Conservation (phyloP, 2,329 filamentous ascomycete species). For the Chaetomium sp. region DNA sequence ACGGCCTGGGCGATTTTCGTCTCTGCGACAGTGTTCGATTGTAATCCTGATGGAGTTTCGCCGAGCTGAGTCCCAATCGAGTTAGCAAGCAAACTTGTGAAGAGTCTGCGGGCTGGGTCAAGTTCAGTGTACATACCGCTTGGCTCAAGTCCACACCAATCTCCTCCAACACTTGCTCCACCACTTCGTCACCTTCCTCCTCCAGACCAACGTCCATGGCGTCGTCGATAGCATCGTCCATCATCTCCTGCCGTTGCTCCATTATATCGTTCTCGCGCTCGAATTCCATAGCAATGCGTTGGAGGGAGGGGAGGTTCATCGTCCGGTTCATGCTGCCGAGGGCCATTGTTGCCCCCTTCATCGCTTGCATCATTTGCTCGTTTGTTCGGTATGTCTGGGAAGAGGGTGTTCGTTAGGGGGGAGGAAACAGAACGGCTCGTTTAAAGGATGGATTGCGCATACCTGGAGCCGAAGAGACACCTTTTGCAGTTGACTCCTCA, state of each 20-base stretch:
- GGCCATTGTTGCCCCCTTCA: slow-evolving; percentile 94
- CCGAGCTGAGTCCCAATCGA: slow-evolving; percentile 57
- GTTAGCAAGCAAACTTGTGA: slow-evolving; percentile 23
- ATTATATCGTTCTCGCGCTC: slow-evolving; percentile 98
- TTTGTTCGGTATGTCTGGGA: slow-evolving; percentile 88
- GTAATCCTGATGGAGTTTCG: slow-evolving; percentile 80
- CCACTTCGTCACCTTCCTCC: slow-evolving; percentile 93
- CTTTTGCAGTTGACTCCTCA: slow-evolving; percentile 94
- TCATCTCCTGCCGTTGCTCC: slow-evolving; percentile 98
- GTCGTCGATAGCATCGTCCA: slow-evolving; percentile 98
- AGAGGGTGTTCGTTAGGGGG: neutral
- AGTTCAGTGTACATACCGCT: slow-evolving; percentile 54
- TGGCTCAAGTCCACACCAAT: slow-evolving; percentile 91
- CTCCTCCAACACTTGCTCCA: slow-evolving; percentile 93
- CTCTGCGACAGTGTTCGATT: slow-evolving; percentile 66
- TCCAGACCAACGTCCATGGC: slow-evolving; percentile 86
- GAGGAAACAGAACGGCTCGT: neutral
- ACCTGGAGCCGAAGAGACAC: slow-evolving; percentile 94
- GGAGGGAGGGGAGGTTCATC: slow-evolving; percentile 93
- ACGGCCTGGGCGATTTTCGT: slow-evolving; percentile 80
- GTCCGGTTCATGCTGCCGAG: slow-evolving; percentile 95
- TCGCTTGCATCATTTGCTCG: slow-evolving; percentile 99
- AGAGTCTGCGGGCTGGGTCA: neutral
- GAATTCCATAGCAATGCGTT: slow-evolving; percentile 98
- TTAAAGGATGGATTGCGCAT: slow-evolving; percentile 17